Evolutionary conservation across 345 rosid genomes (phyloP).

Genomic region (Aurinia saxatilis): DNA sequence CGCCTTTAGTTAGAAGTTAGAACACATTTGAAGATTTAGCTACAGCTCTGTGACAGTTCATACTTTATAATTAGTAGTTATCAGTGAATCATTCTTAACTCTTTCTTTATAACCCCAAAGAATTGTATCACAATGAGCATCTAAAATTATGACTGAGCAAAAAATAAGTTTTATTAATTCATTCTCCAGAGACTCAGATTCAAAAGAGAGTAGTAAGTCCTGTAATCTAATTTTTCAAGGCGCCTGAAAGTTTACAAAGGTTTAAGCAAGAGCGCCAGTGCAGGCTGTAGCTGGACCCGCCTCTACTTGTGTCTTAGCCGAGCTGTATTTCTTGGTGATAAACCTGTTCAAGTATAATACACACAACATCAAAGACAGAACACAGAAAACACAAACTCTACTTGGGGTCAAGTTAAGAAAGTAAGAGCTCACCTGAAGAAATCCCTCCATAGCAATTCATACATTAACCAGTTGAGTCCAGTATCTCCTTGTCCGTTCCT

Average conservation of each 20-base stretch:
- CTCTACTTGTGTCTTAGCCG: conserved; percentile 49
- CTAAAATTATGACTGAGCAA: not conserved
- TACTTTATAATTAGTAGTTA: not conserved
- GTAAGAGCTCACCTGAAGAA: conserved; percentile 65
- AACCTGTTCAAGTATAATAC: conserved; percentile 47
- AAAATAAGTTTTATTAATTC: not conserved
- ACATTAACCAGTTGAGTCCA: conserved; percentile 75
- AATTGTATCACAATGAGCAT: not conserved
- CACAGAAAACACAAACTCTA: not conserved
- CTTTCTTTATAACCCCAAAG: not conserved
- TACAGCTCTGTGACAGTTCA: not conserved
- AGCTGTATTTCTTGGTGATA: conserved; percentile 75
- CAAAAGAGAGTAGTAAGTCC: conserved; percentile 13
- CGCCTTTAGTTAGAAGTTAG: not conserved
- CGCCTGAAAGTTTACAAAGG: conserved; percentile 5
- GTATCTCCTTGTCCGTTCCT: conserved; percentile 43
- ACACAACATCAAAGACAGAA: not conserved
- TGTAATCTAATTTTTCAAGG: not conserved
- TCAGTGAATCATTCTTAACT: not conserved
- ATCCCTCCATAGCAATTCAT: conserved; percentile 93
- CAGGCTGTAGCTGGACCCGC: conserved; percentile 69
- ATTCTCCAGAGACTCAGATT: not conserved
- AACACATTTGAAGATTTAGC: not conserved
- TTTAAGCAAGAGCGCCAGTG: conserved; percentile 55
- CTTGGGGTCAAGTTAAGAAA: not conserved